A percentile compares a stretch with the other conserved stretches of the same genome.
phyloP scores from a whole-genome alignment of 176 grass and related monocot species.

The Saccharum spontaneum region DNA sequence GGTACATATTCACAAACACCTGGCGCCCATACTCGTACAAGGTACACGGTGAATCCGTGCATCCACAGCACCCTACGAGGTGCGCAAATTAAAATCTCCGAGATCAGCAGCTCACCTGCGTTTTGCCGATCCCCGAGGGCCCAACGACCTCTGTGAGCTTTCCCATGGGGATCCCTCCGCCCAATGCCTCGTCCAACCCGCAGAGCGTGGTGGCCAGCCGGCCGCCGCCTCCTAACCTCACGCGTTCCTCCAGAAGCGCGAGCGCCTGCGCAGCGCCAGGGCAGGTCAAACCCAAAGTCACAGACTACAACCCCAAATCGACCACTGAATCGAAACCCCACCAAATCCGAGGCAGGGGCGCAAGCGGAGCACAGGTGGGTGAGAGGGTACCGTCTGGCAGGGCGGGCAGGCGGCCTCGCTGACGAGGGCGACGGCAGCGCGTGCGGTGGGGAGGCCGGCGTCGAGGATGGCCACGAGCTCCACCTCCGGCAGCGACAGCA shows the following conservation, averaged over 20 bases:
- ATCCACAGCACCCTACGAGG: not conserved
- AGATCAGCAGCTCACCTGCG: slow-evolving; percentile 51
- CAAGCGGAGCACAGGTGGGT: not conserved
- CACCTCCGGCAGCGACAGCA: slow-evolving; percentile 84
- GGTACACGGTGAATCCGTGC: not conserved
- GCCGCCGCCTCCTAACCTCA: slow-evolving; percentile 39
- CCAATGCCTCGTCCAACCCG: slow-evolving; percentile 73
- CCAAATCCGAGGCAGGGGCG: not conserved
- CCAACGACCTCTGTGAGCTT: slow-evolving; percentile 89
- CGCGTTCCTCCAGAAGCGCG: slow-evolving; percentile 42
- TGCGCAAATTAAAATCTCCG: not conserved
- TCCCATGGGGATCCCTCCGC: slow-evolving; percentile 72
- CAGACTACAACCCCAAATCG: not conserved
- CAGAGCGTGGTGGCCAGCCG: slow-evolving; percentile 65
- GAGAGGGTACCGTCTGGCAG: slow-evolving; percentile 63
- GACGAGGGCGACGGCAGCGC: slow-evolving; percentile 56
- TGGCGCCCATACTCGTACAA: not conserved
- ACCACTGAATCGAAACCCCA: not conserved
- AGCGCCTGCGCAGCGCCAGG: slow-evolving; percentile 33
- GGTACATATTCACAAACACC: slow-evolving; percentile 25
- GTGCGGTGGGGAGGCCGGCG: slow-evolving; percentile 45
- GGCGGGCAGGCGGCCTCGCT: slow-evolving; percentile 84
- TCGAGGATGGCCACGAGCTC: slow-evolving; percentile 79
- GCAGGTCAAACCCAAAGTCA: not conserved
- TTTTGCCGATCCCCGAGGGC: slow-evolving; percentile 91